Base-by-base conservation (phyloP, 306 rosid genomes). In the Ziziphus jujuba region DNA sequence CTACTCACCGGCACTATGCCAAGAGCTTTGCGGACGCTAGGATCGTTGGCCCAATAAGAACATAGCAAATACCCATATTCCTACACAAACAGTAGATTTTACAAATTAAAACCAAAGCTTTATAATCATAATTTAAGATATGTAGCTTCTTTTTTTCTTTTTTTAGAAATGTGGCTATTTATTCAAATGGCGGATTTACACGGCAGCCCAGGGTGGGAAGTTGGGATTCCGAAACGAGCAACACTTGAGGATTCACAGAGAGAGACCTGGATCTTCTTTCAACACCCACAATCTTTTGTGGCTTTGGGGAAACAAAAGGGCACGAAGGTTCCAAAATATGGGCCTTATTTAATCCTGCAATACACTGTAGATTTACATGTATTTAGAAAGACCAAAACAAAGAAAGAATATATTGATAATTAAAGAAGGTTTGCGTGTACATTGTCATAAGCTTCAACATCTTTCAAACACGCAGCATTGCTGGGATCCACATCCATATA, bases 11-110 rank as follows among this genome's bases (percentile, higher is more conserved):
- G 10, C 11, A 6, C 10, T 38, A 38, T 38, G 44, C 44, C 44
- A 4, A 38, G 44, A 10, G 80, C 67, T 35, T 34, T 28, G 25
- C 58, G 80, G 45, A 76, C 67, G 5, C 9, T 10, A 6, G 17
- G 67, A 65, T 70, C 80, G 17, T 76, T 76, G 56, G 67, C 55
- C 80, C 67, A 76, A 40, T 16, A 47, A 28, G 25, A 44, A 45
- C 72, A 38, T 0, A 76, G 63, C 50, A 56, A 63, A 14, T 63
- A 34, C 6, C 50, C 52, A 38, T 56, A 56, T 7, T 56, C 72
- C 80, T 75, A 23, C 51, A 47, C 15, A 45, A 25, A 1, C 19
- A 44, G 9, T 51, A 5, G 9, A 5, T 9, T 6, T 3, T 15
- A 16, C 5, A 48, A 13, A 48, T 16, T 4, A 13, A 12, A 19